These are phyloP conservation scores for Oryza australiensis DNA, from an alignment of 176 grass and related monocot genomes.

Conservation along the genomic window DNA sequence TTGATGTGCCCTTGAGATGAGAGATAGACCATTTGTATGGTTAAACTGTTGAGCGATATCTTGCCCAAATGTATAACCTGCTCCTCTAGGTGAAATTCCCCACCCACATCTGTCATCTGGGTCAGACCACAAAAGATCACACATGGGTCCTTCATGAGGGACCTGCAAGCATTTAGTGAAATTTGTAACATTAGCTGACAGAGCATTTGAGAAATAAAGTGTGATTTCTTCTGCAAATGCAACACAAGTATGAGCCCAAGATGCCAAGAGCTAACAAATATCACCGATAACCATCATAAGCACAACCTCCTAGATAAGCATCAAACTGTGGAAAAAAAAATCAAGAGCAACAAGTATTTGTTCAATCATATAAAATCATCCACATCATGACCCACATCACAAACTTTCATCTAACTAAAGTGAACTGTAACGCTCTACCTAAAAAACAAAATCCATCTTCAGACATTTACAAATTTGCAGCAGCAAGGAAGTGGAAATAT, in stretches of 20 bases:
- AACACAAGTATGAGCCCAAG: background rate
- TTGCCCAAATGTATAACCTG: slow-evolving; percentile 96
- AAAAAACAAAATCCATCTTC: background rate
- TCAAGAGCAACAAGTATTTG: background rate
- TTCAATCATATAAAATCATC: background rate
- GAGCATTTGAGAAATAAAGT: slow-evolving; percentile 4
- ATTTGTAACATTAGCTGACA: slow-evolving; percentile 5
- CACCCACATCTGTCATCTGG: slow-evolving; percentile 96
- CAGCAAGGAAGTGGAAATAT: background rate
- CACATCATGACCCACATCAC: background rate
- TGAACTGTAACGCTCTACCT: background rate
- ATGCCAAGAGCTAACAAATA: background rate
- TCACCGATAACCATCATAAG: slow-evolving; percentile 1
- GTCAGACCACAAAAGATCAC: slow-evolving; percentile 96
- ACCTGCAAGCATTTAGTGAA: slow-evolving; percentile 52
- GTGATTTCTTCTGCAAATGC: background rate
- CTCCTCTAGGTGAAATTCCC: slow-evolving; percentile 97
- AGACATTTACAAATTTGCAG: background rate
- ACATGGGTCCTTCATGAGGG: slow-evolving; percentile 99
- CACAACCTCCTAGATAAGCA: background rate
- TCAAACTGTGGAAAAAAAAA: background rate
- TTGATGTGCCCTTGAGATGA: slow-evolving; percentile 93
- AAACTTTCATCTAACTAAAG: background rate
- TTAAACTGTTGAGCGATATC: slow-evolving; percentile 96
- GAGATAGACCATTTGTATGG: slow-evolving; percentile 89